These are phyloP conservation scores for Blastomyces gilchristii DNA, from an alignment of 2,329 filamentous ascomycete species.

Conservation along the genomic window DNA sequence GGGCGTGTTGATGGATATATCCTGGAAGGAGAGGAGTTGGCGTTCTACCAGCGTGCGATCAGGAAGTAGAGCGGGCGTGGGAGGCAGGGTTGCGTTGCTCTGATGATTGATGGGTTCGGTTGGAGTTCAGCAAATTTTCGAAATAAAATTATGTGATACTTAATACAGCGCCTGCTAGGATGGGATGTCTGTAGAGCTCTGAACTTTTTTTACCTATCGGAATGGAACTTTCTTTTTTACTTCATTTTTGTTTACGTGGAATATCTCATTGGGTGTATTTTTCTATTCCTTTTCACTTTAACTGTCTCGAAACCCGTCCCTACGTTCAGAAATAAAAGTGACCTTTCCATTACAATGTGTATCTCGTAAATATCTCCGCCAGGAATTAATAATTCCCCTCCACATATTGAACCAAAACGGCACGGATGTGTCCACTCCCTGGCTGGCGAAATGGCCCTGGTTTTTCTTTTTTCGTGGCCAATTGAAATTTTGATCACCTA, in stretches of 20 bases:
- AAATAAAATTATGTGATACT: slow-evolving; percentile 23
- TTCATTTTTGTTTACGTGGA: slow-evolving; percentile 2
- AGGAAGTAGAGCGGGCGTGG: slow-evolving; percentile 64
- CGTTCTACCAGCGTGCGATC: slow-evolving; percentile 99
- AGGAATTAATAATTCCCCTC: neutral
- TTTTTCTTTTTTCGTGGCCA: neutral
- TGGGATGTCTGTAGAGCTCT: slow-evolving; percentile 33
- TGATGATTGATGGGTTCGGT: slow-evolving; percentile 15
- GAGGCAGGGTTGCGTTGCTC: neutral
- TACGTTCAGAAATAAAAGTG: neutral
- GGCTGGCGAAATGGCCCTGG: neutral
- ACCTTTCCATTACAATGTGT: neutral
- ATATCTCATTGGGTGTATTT: neutral
- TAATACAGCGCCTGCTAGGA: slow-evolving; percentile 14
- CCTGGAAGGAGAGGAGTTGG: slow-evolving; percentile 97
- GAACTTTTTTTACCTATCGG: slow-evolving; percentile 28
- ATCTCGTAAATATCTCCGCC: neutral
- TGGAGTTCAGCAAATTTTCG: slow-evolving; percentile 31
- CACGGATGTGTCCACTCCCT: too few species aligned
- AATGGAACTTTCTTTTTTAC: slow-evolving; percentile 21
- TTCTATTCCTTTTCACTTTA: neutral
- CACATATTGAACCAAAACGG: neutral
- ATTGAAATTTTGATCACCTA: neutral
- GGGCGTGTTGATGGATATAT: slow-evolving; percentile 96
- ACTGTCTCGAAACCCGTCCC: neutral